Conservation (phyloP, 192 early-diverging fungal species). For the Podila clonocystis region DNA sequence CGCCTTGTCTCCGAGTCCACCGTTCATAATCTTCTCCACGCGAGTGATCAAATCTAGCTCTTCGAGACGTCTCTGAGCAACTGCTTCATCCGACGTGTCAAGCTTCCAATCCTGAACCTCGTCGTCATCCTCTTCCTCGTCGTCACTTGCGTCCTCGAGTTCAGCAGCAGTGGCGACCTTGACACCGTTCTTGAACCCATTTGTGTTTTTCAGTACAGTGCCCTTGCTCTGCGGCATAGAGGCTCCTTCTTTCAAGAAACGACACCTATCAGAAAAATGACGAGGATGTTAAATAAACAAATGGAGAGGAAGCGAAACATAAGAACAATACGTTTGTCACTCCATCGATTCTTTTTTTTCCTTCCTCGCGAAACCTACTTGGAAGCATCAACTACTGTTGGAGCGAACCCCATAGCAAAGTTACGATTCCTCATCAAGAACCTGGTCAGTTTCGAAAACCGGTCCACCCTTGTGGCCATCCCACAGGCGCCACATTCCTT, state of each 20-base stretch:
- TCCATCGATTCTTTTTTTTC: too few species aligned
- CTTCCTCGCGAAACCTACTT: conserved; percentile 11
- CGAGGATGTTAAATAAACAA: neutral
- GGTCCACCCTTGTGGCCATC: conserved; percentile 54
- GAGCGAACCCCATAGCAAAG: conserved; percentile 35
- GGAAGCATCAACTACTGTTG: conserved; percentile 16
- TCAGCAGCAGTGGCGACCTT: conserved; percentile 37
- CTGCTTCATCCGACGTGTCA: conserved; percentile 84
- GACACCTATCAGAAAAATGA: conserved; percentile 16
- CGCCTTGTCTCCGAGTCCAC: conserved; percentile 36
- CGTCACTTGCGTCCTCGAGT: conserved; percentile 42
- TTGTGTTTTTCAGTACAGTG: conserved; percentile 57
- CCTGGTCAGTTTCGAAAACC: conserved; percentile 58
- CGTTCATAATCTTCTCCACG: conserved; percentile 51
- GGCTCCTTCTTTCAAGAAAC: conserved; percentile 86
- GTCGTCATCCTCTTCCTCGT: conserved; percentile 60
- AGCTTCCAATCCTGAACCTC: conserved; percentile 80
- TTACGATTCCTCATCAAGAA: conserved; percentile 30
- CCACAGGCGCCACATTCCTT: conserved; percentile 52
- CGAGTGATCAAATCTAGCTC: conserved; percentile 62
- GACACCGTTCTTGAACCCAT: conserved; percentile 59
- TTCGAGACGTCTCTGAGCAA: conserved; percentile 72
- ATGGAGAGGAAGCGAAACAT: neutral
- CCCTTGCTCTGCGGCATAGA: conserved; percentile 41
- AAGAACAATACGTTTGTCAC: neutral